These are phyloP conservation scores for Neocucurbitaria cava DNA, from an alignment of 2,329 filamentous ascomycete species.

Conservation along the genomic window DNA sequence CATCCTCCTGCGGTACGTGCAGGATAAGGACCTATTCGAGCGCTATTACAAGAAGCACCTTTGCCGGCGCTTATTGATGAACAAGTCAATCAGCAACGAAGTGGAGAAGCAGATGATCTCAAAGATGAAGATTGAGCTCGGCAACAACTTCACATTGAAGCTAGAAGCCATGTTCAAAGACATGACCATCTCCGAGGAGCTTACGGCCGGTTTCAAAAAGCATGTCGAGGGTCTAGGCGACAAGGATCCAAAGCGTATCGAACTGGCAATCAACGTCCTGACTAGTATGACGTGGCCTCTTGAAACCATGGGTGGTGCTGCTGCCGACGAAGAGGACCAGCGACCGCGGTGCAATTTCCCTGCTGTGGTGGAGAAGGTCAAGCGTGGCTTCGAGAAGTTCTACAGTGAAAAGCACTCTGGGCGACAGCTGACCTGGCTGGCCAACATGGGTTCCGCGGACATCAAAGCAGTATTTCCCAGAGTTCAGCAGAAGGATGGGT, in stretches of 20 bases:
- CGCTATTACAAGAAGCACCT: slow-evolving; percentile 98
- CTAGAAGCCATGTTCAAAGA: slow-evolving; percentile 99
- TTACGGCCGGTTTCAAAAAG: slow-evolving; percentile 77
- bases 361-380: slow-evolving; percentile 73
- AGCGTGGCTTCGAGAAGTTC: slow-evolving; percentile 85
- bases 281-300: slow-evolving; percentile 96
- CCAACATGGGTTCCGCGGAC: slow-evolving; percentile 81
- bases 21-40: slow-evolving; percentile 94
- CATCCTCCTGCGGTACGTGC: slow-evolving; percentile 82
- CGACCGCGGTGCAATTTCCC: slow-evolving; percentile 73
- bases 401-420: slow-evolving; percentile 89
- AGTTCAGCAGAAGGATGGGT: slow-evolving; percentile 72
- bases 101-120: slow-evolving; percentile 95
- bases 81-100: slow-evolving; percentile 88
- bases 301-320: slow-evolving; percentile 75
- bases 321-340: slow-evolving; percentile 56
- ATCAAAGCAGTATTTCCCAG: slow-evolving; percentile 80
- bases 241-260: slow-evolving; percentile 68
- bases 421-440: slow-evolving; percentile 83
- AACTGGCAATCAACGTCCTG: slow-evolving; percentile 83
- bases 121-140: slow-evolving; percentile 95
- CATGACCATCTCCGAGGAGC: slow-evolving; percentile 84
- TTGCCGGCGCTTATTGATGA: slow-evolving; percentile 83
- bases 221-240: slow-evolving; percentile 68
- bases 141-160: slow-evolving; percentile 90